Conservation (phyloP, 371 early-diverging fungal species). For the Mucor sp. region DNA sequence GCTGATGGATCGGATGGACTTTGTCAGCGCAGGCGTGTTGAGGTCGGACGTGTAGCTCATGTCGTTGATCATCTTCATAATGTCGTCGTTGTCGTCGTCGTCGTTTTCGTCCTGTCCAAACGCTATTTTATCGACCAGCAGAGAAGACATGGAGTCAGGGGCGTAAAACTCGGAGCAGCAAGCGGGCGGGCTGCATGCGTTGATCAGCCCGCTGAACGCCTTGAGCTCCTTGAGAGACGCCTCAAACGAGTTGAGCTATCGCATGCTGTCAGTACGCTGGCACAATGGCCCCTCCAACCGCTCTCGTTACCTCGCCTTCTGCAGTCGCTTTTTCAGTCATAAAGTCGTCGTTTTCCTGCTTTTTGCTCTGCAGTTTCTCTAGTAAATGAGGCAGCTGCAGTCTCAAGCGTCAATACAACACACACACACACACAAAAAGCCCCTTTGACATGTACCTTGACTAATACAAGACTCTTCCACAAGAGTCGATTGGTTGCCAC, state of each 20-base stretch:
- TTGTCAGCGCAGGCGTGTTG: conserved; percentile 30
- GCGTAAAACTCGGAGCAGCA: conserved; percentile 33
- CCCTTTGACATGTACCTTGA: conserved; percentile 41
- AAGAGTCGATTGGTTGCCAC: conserved; percentile 38
- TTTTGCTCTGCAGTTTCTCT: conserved; percentile 20
- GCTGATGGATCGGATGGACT: conserved; percentile 32
- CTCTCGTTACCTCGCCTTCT: conserved; percentile 20
- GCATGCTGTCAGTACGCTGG: not conserved
- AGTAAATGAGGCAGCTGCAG: conserved; percentile 18
- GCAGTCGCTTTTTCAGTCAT: not conserved
- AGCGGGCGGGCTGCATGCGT: conserved; percentile 43
- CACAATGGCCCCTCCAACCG: too few relatives aligned
- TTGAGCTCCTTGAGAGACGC: conserved; percentile 42
- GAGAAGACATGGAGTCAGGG: conserved; percentile 31
- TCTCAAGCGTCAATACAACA: not conserved
- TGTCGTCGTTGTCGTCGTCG: conserved; percentile 36
- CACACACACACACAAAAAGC: not conserved
- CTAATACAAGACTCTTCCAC: conserved; percentile 46
- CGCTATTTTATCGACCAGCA: conserved; percentile 25
- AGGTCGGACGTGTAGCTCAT: conserved; percentile 29
- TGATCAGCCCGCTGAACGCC: conserved; percentile 48
- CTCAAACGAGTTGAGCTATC: conserved; percentile 42
- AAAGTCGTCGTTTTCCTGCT: not conserved
- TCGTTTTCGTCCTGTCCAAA: conserved; percentile 25
- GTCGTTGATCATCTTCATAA: conserved; percentile 48